Percentiles rank a stretch among this genome's conserved stretches.
phyloP scores from a whole-genome alignment of 148 eudicot species.

The Bassia scoparia region DNA sequence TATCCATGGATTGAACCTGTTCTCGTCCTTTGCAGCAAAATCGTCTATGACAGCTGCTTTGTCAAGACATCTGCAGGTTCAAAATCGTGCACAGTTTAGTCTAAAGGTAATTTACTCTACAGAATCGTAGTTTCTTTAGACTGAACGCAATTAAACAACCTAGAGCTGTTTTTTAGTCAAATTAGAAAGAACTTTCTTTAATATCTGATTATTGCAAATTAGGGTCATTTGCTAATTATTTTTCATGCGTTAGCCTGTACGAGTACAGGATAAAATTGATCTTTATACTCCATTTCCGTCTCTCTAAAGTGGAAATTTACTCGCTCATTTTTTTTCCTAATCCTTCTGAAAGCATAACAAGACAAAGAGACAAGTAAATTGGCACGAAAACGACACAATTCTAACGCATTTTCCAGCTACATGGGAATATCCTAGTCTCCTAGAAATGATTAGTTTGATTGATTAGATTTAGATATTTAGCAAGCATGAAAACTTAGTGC shows the following conservation, averaged over 20 bases:
- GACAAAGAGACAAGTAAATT: too few species aligned
- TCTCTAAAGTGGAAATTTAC: too few species aligned
- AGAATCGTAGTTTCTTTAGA: too few species aligned
- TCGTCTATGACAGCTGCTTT: constrained; percentile 81
- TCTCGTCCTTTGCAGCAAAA: constrained; percentile 36
- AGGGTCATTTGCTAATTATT: not conserved
- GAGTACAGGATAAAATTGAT: too few species aligned
- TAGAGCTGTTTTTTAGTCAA: not conserved
- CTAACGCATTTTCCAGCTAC: too few species aligned
- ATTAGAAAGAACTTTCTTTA: not conserved
- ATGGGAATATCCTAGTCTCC: too few species aligned
- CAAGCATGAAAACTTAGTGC: not conserved
- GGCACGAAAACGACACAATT: too few species aligned
- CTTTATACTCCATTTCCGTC: too few species aligned
- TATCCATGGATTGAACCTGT: constrained; percentile 49
- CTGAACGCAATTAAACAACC: not conserved
- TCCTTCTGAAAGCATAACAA: too few species aligned
- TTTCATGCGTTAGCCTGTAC: too few species aligned
- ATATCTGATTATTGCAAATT: not conserved
- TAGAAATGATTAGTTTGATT: not conserved
- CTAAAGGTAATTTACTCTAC: not conserved
- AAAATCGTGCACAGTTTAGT: constrained; percentile 9
- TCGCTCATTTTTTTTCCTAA: too few species aligned
- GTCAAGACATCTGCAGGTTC: constrained; percentile 66
- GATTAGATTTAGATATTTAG: not conserved